Evolutionary conservation across 257 asterid genomes (phyloP).

Genomic region (Phtheirospermum japonicum): DNA sequence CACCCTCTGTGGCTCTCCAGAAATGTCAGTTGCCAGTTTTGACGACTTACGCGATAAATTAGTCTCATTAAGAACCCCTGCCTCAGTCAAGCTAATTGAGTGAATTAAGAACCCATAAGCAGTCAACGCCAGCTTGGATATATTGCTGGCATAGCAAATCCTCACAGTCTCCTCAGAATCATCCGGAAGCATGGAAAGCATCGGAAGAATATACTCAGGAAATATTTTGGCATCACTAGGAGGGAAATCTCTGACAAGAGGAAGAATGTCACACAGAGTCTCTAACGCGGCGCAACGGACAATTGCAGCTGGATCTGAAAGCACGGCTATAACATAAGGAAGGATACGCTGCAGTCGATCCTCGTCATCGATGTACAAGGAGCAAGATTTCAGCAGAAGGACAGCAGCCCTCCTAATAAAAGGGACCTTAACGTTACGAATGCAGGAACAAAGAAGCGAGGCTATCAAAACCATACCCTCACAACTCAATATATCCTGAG

Average conservation of each 20-base stretch:
- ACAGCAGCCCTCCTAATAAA: conserved; percentile 93
- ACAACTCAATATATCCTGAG: conserved; percentile 82
- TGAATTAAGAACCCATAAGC: conserved; percentile 95
- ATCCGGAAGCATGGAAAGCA: conserved; percentile 99
- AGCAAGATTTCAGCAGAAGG: conserved; percentile 85
- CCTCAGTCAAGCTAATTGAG: conserved; percentile 95
- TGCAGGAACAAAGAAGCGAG: conserved; percentile 93
- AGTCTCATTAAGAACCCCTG: conserved; percentile 89
- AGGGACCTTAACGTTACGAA: conserved; percentile 92
- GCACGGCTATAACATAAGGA: conserved; percentile 93
- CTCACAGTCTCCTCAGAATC: conserved; percentile 99
- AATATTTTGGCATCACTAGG: conserved; percentile 99
- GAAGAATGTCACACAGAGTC: conserved; percentile 93
- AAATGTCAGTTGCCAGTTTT: conserved; percentile 39
- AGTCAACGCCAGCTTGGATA: conserved; percentile 90
- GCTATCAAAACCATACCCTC: conserved; percentile 99
- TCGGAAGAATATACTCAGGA: conserved; percentile 96
- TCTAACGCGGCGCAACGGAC: conserved; percentile 98
- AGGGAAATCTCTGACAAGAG: conserved; percentile 93
- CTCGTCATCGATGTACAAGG: conserved; percentile 89
- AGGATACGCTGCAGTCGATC: conserved; percentile 94
- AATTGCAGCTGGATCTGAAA: conserved; percentile 96
- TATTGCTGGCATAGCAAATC: conserved; percentile 92
- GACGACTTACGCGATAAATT: conserved; percentile 57
- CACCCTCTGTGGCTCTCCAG: conserved; percentile 47